Base-by-base conservation (phyloP, 768 basidiomycete species). In the Tylopilus felleus region DNA sequence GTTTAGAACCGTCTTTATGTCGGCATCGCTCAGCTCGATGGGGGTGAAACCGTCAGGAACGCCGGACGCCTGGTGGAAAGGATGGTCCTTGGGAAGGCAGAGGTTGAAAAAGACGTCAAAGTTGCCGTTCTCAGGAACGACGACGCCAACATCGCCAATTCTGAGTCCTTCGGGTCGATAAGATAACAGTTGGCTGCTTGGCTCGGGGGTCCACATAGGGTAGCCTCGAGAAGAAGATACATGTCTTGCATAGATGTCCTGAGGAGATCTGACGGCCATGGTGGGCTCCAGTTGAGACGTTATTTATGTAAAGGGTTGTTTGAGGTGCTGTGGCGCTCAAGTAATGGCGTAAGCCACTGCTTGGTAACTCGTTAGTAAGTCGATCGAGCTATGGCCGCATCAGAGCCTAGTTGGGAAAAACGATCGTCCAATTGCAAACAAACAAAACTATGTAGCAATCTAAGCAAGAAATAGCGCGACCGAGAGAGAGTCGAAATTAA, bases 41-140 rank as follows among this genome's bases (percentile, higher is more conserved):
- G 65, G 69, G 13, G 17, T 51, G 43, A 73, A 73, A 12, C 58
- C 59, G 1, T 59, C 62, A 0, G 76, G 73, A 14, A 74, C 64
- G 10, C 64, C 61, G 1, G 44, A 43, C 4, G 33, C 16, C 22
- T 36, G 25, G 21, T 60, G 53, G 8, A 55, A 61, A 2, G 50
- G 47, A 31, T 75, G 67, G 44, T 73, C 64, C 33, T 69, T 69
- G 43, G 73, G 62, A 2, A 70, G 49, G 39, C 69, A 72, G 8
- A 76, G 64, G 51, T 74, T 75, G 61, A 75, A 76, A 8, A 74
- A 65, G 42, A 71, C 68, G 48, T 70, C 68, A 31, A 77, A 77
- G 8, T 56, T 58, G 44, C 74, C 75, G 47, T 65, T 57, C 16
- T 62, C 62, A 3, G 70, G 63, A 13, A 28, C 64, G 21, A 77